Conservation (phyloP, 139 green algal genomes). For the Parachlorella kessleri region DNA sequence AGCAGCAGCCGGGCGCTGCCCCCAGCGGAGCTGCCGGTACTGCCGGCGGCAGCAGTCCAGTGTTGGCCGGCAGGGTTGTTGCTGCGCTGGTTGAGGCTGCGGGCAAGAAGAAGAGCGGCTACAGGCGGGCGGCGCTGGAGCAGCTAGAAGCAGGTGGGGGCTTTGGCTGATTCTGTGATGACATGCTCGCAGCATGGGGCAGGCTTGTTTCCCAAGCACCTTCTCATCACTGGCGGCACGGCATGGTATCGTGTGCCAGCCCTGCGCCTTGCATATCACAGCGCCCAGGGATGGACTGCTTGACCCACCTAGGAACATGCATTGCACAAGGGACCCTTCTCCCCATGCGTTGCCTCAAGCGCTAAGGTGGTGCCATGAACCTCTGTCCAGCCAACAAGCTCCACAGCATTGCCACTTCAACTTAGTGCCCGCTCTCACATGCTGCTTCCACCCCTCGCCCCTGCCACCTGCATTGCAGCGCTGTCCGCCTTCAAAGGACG, state of each 20-base stretch:
- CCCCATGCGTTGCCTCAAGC: background rate
- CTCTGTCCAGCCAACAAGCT: background rate
- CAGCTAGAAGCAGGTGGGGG: slow-evolving; percentile 35
- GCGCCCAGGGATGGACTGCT: background rate
- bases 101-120: slow-evolving; percentile 36
- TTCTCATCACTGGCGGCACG: background rate
- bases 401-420: background rate
- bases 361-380: background rate
- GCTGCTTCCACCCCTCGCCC: background rate
- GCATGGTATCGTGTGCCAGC: background rate
- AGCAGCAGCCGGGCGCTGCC: background rate
- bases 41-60: background rate
- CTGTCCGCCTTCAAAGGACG: background rate
- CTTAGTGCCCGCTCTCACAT: too few species aligned
- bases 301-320: background rate
- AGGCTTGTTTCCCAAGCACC: too few species aligned
- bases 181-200: slow-evolving; percentile 4
- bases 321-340: background rate
- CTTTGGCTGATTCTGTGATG: background rate
- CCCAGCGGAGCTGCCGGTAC: background rate
- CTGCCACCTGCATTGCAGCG: background rate
- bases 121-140: slow-evolving; percentile 29
- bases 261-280: background rate
- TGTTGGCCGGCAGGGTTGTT: slow-evolving; percentile 4
- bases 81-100: slow-evolving; percentile 36